Evolutionary conservation across 2,329 filamentous ascomycete species (phyloP).

Genomic region (Talaromyces sp.): DNA sequence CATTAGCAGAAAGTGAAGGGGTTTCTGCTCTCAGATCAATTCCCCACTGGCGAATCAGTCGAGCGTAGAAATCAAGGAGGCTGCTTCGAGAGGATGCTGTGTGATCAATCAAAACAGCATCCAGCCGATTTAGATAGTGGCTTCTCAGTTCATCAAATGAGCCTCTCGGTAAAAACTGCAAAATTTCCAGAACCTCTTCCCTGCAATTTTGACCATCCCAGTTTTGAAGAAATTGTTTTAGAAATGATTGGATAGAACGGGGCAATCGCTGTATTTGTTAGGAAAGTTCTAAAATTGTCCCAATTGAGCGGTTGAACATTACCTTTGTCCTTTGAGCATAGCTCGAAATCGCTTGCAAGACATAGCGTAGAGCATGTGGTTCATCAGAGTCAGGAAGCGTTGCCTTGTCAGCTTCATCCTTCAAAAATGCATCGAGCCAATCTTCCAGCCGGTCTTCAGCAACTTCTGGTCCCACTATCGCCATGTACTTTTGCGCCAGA

Average conservation of each 20-base stretch:
- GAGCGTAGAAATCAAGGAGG: conserved; percentile 63
- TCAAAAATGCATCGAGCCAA: conserved; percentile 35
- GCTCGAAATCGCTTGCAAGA: conserved; percentile 26
- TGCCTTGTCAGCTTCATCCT: conserved; percentile 29
- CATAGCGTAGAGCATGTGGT: conserved; percentile 28
- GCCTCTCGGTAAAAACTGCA: conserved; percentile 28
- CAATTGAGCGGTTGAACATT: conserved; percentile 1
- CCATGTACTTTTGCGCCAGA: conserved; percentile 68
- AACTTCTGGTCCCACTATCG: conserved; percentile 57
- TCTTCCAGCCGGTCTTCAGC: conserved; percentile 35
- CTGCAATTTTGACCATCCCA: conserved; percentile 60
- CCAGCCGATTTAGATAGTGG: conserved; percentile 34
- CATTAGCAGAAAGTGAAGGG: conserved; percentile 18
- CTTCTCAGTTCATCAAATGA: conserved; percentile 28
- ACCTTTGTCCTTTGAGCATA: conserved; percentile 37
- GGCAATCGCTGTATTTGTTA: conserved; percentile 25
- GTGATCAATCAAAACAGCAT: conserved; percentile 34
- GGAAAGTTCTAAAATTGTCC: not conserved
- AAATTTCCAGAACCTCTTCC: conserved; percentile 32
- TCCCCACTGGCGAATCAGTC: conserved; percentile 55
- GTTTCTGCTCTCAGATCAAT: conserved; percentile 25
- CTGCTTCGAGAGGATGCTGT: conserved; percentile 48
- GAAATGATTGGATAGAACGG: conserved; percentile 25
- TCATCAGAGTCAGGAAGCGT: conserved; percentile 44
- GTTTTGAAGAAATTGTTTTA: conserved; percentile 48